Evolutionary conservation across 75 land plant species (phyloP).

Genomic region (Cryptomeria japonica): DNA sequence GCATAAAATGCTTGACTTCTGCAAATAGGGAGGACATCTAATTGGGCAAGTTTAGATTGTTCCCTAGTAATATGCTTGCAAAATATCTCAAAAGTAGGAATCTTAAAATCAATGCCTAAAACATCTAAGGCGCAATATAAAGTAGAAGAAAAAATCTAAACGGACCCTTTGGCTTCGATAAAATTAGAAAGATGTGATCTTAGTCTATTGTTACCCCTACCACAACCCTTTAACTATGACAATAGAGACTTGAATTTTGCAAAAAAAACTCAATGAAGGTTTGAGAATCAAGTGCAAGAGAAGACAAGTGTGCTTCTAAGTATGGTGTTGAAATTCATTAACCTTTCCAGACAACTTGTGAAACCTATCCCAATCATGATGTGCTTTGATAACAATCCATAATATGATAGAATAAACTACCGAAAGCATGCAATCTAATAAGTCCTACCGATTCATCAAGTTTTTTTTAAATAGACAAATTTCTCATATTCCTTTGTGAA

Average conservation of each 20-base stretch:
- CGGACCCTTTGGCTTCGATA: neutral
- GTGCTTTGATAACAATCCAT: neutral
- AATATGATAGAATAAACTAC: neutral
- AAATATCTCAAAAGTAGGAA: neutral
- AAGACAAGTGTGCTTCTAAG: neutral
- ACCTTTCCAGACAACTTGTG: neutral
- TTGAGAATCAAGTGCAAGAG: neutral
- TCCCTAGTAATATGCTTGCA: neutral
- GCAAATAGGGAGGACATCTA: too few relatives aligned
- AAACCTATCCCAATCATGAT: neutral
- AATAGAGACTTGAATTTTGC: neutral
- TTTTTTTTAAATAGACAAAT: neutral
- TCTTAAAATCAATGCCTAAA: neutral
- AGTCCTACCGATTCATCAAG: neutral
- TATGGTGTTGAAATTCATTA: neutral
- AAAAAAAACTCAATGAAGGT: neutral
- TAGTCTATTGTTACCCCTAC: neutral
- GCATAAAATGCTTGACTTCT: too few relatives aligned
- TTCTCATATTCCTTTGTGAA: neutral
- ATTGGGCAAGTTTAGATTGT: too few relatives aligned
- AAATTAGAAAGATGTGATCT: neutral
- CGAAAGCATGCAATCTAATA: neutral
- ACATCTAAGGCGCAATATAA: neutral
- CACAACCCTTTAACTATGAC: neutral
- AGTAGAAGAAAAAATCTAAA: neutral